Percentiles rank a stretch among this genome's conserved stretches.
Conservation (phyloP, 768 basidiomycete genomes). For the Trametes coccinea region DNA sequence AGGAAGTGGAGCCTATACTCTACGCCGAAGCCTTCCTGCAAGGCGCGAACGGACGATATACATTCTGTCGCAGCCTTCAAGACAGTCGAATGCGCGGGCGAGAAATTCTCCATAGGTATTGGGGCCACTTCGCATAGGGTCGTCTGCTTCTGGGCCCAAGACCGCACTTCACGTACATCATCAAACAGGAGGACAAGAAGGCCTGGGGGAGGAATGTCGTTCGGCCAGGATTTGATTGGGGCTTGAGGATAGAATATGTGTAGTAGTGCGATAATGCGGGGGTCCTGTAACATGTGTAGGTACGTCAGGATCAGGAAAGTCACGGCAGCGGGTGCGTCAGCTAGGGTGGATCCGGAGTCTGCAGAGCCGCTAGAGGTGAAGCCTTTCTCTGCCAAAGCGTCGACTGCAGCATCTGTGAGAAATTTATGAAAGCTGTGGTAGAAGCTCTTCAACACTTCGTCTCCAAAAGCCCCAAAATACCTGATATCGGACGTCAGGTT, state of each 20-base stretch:
- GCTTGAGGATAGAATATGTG: conserved; percentile 39
- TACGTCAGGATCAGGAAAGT: conserved; percentile 67
- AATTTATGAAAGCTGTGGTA: conserved; percentile 64
- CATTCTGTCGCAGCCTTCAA: conserved; percentile 41
- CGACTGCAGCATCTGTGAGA: conserved; percentile 56
- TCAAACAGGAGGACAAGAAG: conserved; percentile 60
- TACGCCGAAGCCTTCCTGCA: conserved; percentile 4
- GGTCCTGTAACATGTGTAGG: conserved; percentile 54
- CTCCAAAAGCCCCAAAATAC: conserved; percentile 70
- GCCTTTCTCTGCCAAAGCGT: conserved; percentile 41
- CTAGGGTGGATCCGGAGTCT: conserved; percentile 32
- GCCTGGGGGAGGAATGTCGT: conserved; percentile 58
- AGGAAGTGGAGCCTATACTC: conserved; percentile 33
- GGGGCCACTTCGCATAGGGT: conserved; percentile 40
- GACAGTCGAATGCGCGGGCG: conserved; percentile 46
- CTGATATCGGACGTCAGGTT: conserved; percentile 38
- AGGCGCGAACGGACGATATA: conserved; percentile 5
- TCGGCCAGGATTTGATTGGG: conserved; percentile 52
- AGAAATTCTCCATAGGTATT: conserved; percentile 50
- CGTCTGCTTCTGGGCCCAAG: conserved; percentile 58
- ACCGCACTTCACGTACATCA: conserved; percentile 48
- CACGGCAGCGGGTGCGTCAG: conserved; percentile 48
- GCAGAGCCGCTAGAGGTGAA: not conserved
- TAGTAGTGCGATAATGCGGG: conserved; percentile 46
- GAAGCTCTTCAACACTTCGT: conserved; percentile 53